Base-by-base conservation (phyloP, 768 basidiomycete genomes). In the Suillus weaverae region DNA sequence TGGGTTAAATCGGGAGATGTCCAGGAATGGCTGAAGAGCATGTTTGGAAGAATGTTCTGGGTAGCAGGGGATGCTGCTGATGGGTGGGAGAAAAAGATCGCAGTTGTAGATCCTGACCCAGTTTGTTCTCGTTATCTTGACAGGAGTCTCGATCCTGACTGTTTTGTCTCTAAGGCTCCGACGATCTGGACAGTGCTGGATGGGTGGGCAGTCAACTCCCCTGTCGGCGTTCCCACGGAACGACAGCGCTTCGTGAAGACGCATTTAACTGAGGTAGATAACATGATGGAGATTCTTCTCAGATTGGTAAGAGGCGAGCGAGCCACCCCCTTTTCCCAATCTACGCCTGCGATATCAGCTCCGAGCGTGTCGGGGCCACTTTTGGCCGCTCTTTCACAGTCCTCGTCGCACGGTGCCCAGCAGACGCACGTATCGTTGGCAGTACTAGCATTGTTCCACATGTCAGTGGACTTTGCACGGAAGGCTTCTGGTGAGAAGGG, bases 1-100 rank as follows among this genome's bases (percentile, higher is more conserved):
- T 99, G 97, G 97, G 94, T 95, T 43, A 94, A 95, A 76, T 90
- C 91, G 9, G 97, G 97, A 36, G 92, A 96, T 72, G 86, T 96
- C 30, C 94, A 97, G 70, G 95, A 95, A 44, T 99, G 96, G 96
- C 79, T 94, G 70, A 87, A 87, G 75, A 92, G 86, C 70, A 92
- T 93, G 83, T 91, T 94, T 75, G 92, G 92, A 3, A 82, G 91
- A 43, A 91, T 91, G 89, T 92, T 92, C 72, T 92, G 90, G 90
- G 89, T 90, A 54, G 85, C 90, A 33, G 90, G 89, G 6, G 90
- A 91, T 61, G 90, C 89, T 14, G 87, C 89, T n/a, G 90, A 90
- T 67, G 91, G 92, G 10, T 99, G 97, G 97, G 91, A 92, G 77
- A 94, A 90, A 78, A 97, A 96, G 77, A 91, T 99, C 62, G 84